Conservation (phyloP, 2,329 filamentous ascomycete species). For the Penicillium psychrosexuale region DNA sequence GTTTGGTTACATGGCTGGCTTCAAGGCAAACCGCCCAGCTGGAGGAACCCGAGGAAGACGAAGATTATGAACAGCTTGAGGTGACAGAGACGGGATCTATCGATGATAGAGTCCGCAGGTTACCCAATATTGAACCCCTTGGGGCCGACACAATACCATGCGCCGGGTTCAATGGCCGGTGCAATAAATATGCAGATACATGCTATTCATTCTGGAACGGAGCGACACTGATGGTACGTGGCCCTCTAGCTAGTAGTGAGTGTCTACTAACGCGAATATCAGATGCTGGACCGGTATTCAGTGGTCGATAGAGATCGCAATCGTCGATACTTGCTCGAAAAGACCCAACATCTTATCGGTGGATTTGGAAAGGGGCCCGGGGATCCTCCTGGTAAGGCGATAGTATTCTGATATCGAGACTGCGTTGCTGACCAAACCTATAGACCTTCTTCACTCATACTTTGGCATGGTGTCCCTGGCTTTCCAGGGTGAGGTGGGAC, state of each 20-base stretch:
- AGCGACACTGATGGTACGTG: conserved; percentile 55
- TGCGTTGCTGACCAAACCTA: conserved; percentile 7
- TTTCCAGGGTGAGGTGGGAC: conserved; percentile 64
- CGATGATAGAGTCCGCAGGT: conserved; percentile 25
- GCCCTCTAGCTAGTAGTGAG: conserved; percentile 19
- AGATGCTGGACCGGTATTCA: conserved; percentile 58
- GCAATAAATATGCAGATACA: conserved; percentile 89
- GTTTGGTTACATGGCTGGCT: conserved; percentile 56
- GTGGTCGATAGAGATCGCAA: conserved; percentile 61
- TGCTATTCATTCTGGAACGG: conserved; percentile 95
- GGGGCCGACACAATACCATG: conserved; percentile 43
- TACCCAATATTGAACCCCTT: conserved; percentile 26
- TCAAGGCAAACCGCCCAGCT: conserved; percentile 62
- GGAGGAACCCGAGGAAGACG: conserved; percentile 17
- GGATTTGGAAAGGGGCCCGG: conserved; percentile 74
- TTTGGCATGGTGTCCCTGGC: conserved; percentile 78
- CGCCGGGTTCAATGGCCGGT: conserved; percentile 83
- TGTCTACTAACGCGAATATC: conserved; percentile 13
- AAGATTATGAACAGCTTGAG: conserved; percentile 5
- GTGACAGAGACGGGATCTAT: conserved; percentile 14
- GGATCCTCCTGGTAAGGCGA: conserved; percentile 60
- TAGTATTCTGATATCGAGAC: background rate
- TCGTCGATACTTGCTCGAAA: conserved; percentile 75
- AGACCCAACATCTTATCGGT: conserved; percentile 82
- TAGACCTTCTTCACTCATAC: conserved; percentile 82